These are phyloP conservation scores for Candida palmyrensis DNA, from an alignment of 805 yeast species.

Conservation along the genomic window DNA sequence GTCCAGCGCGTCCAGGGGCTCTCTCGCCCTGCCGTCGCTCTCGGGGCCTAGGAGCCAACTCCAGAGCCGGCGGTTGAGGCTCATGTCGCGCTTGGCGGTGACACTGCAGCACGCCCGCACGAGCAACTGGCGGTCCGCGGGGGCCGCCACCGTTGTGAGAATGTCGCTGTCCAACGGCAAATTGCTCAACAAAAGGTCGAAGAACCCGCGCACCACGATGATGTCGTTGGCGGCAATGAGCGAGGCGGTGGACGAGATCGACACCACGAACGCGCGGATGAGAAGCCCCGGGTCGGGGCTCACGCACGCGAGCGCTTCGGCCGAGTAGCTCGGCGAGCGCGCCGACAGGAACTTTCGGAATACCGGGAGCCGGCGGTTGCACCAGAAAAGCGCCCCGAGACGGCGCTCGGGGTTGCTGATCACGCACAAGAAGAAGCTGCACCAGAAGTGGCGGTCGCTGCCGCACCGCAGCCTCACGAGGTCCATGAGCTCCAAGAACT, in stretches of 20 bases:
- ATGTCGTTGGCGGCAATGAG: slow-evolving; percentile 46
- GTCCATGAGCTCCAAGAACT: slow-evolving; percentile 57
- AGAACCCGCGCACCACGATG: slow-evolving; percentile 77
- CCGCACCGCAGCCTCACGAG: slow-evolving; percentile 49
- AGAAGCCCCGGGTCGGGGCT: slow-evolving; percentile 77
- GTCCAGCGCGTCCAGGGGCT: too few species aligned
- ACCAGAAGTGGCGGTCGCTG: slow-evolving; percentile 84
- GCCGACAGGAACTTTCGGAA: slow-evolving; percentile 31
- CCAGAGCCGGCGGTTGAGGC: slow-evolving; percentile 91
- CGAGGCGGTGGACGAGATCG: slow-evolving; percentile 42
- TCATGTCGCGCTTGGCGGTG: slow-evolving; percentile 83
- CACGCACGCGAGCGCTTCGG: slow-evolving; percentile 57
- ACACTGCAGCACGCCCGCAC: slow-evolving; percentile 62
- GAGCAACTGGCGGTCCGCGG: slow-evolving; percentile 52
- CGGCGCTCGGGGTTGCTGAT: slow-evolving; percentile 76
- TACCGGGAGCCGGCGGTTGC: slow-evolving; percentile 59
- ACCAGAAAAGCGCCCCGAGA: slow-evolving; percentile 80
- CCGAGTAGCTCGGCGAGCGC: slow-evolving; percentile 18
- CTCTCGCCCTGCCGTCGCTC: slow-evolving; percentile 9
- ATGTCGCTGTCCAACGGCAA: slow-evolving; percentile 61
- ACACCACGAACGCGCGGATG: slow-evolving; percentile 65
- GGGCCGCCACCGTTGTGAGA: slow-evolving; percentile 41
- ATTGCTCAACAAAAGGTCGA: slow-evolving; percentile 70
- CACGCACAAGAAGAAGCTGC: slow-evolving; percentile 65
- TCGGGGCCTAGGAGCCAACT: slow-evolving; percentile 89